A percentile compares a stretch with the other conserved stretches of the same genome.
phyloP scores from a whole-genome alignment of 164 flowering plant species.

The Kalanchoe fedtschenkoi region DNA sequence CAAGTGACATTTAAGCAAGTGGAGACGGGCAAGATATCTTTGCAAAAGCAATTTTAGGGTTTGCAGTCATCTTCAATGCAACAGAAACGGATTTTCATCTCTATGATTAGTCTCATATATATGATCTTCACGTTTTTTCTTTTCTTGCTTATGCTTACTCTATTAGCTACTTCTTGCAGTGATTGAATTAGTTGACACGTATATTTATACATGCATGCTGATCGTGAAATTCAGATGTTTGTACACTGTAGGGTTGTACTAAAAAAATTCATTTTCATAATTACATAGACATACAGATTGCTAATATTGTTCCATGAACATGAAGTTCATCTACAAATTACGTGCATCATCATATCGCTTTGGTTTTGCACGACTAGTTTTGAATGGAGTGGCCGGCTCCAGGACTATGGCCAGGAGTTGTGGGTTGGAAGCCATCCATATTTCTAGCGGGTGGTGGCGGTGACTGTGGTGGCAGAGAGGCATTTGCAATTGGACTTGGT shows the following conservation, averaged over 20 bases:
- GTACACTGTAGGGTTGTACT: background rate
- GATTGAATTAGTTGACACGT: too few relatives aligned
- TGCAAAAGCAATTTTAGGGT: too few relatives aligned
- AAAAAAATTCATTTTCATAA: background rate
- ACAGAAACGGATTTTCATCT: too few relatives aligned
- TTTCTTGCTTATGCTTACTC: too few relatives aligned
- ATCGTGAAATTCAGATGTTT: background rate
- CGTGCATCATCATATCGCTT: background rate
- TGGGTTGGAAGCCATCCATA: constrained; percentile 3
- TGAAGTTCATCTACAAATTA: background rate
- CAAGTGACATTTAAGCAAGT: too few relatives aligned
- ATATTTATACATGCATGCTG: background rate
- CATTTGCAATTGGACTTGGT: background rate
- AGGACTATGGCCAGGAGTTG: constrained; percentile 5
- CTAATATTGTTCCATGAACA: background rate
- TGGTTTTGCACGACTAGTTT: background rate
- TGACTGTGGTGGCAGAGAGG: background rate
- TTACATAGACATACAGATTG: background rate
- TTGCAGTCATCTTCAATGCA: too few relatives aligned
- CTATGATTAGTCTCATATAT: too few relatives aligned
- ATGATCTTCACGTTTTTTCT: too few relatives aligned
- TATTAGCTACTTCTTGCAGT: too few relatives aligned
- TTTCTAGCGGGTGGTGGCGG: background rate
- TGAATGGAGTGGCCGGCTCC: constrained; percentile 7
- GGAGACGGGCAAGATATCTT: too few relatives aligned